Percentiles rank a stretch among this genome's conserved stretches.
Evolutionary conservation across 371 early-diverging fungal genomes (phyloP).

Genomic region (Entomophthora muscae): DNA sequence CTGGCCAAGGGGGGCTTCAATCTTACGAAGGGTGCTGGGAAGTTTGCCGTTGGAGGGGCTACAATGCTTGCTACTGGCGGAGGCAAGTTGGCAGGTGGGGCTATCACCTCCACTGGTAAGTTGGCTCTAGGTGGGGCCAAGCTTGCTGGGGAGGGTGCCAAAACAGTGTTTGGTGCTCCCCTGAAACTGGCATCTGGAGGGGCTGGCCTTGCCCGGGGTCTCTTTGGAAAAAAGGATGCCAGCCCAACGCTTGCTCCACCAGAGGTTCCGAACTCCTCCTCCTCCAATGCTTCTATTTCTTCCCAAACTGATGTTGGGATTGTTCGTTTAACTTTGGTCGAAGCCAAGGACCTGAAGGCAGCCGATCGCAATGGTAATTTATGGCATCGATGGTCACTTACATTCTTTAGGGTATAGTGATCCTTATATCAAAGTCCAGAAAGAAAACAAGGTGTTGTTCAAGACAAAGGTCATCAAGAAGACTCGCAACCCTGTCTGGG

Average conservation of each 20-base stretch:
- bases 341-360: conserved; percentile 32
- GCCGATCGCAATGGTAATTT: conserved; percentile 26
- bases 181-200: conserved; percentile 7
- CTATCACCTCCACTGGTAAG: neutral
- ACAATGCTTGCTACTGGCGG: conserved; percentile 14
- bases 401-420: conserved; percentile 18
- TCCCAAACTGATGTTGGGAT: conserved; percentile 15
- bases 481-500: conserved; percentile 51
- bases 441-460: conserved; percentile 27
- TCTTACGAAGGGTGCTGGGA: conserved; percentile 14
- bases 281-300: neutral
- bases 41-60: conserved; percentile 13
- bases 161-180: conserved; percentile 1
- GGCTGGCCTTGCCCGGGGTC: conserved; percentile 1
- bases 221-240: neutral
- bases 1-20: conserved; percentile 14
- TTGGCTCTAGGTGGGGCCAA: conserved; percentile 3
- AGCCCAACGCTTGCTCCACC: neutral
- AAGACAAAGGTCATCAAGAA: conserved; percentile 61
- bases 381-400: neutral
- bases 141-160: conserved; percentile 9
- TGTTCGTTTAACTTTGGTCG: conserved; percentile 22
- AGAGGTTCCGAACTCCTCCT: neutral
- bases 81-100: conserved; percentile 11
- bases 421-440: conserved; percentile 26